Evolutionary conservation across 2,329 filamentous ascomycete genomes (phyloP).

Genomic region (Microthyrium microscopicum): DNA sequence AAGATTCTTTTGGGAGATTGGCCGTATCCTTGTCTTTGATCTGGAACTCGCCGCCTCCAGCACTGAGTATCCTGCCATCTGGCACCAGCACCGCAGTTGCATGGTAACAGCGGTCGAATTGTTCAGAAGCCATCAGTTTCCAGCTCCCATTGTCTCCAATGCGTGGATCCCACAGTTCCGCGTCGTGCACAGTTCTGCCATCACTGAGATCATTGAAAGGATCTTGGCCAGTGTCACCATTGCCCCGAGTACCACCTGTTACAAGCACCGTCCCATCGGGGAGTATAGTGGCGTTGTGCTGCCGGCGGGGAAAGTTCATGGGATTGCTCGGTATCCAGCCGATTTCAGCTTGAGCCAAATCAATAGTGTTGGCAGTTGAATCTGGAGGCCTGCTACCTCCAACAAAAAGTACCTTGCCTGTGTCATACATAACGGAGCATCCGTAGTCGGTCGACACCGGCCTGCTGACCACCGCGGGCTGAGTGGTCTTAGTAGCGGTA

Average conservation of each 20-base stretch:
- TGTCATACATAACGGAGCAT: neutral
- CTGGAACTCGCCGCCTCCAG: conserved; percentile 16
- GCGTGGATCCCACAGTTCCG: conserved; percentile 15
- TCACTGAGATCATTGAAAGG: conserved; percentile 6
- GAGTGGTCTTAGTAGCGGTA: no score
- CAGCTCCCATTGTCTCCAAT: conserved; percentile 13
- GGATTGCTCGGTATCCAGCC: no score
- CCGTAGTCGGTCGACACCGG: no score
- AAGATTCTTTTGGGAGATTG: conserved; percentile 6
- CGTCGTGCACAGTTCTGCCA: neutral
- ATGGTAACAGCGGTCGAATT: conserved; percentile 15
- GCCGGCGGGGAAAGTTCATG: conserved; percentile 14
- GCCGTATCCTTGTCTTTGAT: no score
- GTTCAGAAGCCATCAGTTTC: conserved; percentile 13
- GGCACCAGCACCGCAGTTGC: conserved; percentile 13
- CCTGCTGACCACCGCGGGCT: no score
- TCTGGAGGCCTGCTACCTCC: neutral
- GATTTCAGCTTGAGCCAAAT: no score
- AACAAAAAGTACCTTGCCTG: neutral
- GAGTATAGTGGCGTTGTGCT: conserved; percentile 12
- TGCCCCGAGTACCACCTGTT: conserved; percentile 13
- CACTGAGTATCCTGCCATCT: conserved; percentile 14
- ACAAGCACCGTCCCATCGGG: conserved; percentile 16
- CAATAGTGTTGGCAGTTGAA: no score
- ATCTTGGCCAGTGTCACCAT: no score